Conservation (phyloP, 176 grass and related monocot species). For the Zizania latifolia region DNA sequence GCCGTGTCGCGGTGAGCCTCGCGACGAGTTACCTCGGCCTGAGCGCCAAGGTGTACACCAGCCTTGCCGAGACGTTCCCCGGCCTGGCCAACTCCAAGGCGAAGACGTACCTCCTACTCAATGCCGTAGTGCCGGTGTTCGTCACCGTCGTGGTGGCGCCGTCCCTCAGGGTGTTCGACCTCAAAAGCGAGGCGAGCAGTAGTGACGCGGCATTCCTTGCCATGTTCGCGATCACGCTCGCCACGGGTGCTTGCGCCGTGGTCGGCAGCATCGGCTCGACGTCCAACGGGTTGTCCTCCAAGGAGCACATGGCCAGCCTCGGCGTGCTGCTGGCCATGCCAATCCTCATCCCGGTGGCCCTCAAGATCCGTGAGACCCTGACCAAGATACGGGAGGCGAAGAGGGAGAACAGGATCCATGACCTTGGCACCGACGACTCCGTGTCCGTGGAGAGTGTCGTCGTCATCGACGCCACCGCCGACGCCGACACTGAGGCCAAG, state of each 20-base stretch:
- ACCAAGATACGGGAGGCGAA: slow-evolving; percentile 48
- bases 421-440: slow-evolving; percentile 41
- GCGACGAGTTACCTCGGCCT: slow-evolving; percentile 91
- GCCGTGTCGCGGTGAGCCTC: slow-evolving; percentile 70
- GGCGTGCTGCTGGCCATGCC: slow-evolving; percentile 54
- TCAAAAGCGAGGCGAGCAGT: slow-evolving; percentile 11
- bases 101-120: slow-evolving; percentile 83
- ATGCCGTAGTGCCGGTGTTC: slow-evolving; percentile 70
- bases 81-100: slow-evolving; percentile 21
- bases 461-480: background rate
- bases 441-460: slow-evolving; percentile 3
- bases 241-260: slow-evolving; percentile 72
- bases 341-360: slow-evolving; percentile 52
- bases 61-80: slow-evolving; percentile 43
- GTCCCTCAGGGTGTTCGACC: slow-evolving; percentile 43
- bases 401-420: slow-evolving; percentile 70
- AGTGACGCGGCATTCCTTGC: slow-evolving; percentile 50
- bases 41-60: slow-evolving; percentile 91
- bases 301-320: slow-evolving; percentile 61
- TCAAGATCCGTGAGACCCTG: slow-evolving; percentile 54
- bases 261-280: slow-evolving; percentile 65
- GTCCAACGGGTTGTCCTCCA: slow-evolving; percentile 48
- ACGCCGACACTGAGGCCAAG: background rate
- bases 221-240: slow-evolving; percentile 83
- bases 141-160: slow-evolving; percentile 64